Percentiles rank a stretch among this genome's conserved stretches.
Conservation (phyloP, 257 asterid species). For the Coffea canephora region DNA sequence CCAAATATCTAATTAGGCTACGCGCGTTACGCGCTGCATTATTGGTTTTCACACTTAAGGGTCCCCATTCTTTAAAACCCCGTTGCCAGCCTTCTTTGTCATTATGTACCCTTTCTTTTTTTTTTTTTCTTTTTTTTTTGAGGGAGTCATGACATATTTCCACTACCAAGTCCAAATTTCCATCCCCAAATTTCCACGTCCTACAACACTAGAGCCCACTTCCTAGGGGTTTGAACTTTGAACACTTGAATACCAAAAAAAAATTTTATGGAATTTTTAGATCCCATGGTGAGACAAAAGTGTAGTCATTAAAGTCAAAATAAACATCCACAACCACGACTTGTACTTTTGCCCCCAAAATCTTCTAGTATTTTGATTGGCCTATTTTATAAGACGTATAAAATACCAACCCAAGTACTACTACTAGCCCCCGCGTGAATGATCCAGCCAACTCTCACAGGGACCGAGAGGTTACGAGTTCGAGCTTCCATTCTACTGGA, state of each 20-base stretch:
- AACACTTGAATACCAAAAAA: not conserved
- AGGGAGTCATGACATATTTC: constrained; percentile 10
- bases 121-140: too few species aligned
- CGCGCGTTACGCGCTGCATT: constrained; percentile 25
- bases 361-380: too few species aligned
- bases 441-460: too few species aligned
- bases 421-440: not conserved
- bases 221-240: constrained; percentile 4
- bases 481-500: too few species aligned
- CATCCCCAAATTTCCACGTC: too few species aligned
- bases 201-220: not conserved
- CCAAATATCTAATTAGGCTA: constrained; percentile 2
- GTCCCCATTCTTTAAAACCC: constrained; percentile 3
- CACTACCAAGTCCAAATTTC: not conserved
- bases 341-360: not conserved
- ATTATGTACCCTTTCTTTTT: not conserved
- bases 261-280: constrained; percentile 6
- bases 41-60: constrained; percentile 15
- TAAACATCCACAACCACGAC: not conserved
- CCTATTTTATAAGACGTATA: too few species aligned
- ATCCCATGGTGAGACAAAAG: not conserved
- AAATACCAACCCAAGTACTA: too few species aligned
- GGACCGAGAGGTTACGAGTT: too few species aligned
- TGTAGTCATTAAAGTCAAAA: constrained; percentile 15
- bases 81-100: constrained; percentile 23